A percentile compares a stretch with the other conserved stretches of the same genome.
Conservation (phyloP, 2,329 filamentous ascomycete species). For the Claviceps citrina region DNA sequence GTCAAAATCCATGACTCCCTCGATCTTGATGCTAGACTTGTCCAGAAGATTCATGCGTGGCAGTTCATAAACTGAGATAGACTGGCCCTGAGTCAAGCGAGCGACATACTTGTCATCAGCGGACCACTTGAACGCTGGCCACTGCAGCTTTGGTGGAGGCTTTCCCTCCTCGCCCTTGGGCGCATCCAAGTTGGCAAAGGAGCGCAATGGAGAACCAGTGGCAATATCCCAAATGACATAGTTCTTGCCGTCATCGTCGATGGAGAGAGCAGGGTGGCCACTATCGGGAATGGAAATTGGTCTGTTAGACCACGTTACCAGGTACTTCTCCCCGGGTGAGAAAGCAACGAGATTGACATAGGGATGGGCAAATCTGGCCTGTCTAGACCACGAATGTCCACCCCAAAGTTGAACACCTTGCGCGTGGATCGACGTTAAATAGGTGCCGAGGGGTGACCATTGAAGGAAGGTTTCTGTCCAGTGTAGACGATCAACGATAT, state of each 20-base stretch:
- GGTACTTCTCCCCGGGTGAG: constrained; percentile 80
- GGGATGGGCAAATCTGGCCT: constrained; percentile 87
- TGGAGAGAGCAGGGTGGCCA: constrained; percentile 64
- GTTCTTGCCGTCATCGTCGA: constrained; percentile 97
- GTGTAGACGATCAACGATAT: constrained; percentile 77
- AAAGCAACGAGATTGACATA: constrained; percentile 94
- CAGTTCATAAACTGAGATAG: constrained; percentile 81
- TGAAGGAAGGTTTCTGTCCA: constrained; percentile 98
- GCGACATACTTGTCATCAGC: constrained; percentile 95
- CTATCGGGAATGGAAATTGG: constrained; percentile 85
- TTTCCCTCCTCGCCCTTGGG: constrained; percentile 47
- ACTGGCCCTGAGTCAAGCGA: constrained; percentile 71
- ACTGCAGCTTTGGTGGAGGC: constrained; percentile 70
- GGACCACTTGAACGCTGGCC: constrained; percentile 99
- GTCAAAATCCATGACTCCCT: constrained; percentile 94
- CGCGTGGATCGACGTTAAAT: constrained; percentile 81
- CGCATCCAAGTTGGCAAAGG: constrained; percentile 79
- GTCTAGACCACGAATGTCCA: constrained; percentile 72
- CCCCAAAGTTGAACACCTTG: constrained; percentile 98
- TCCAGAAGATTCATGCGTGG: constrained; percentile 80
- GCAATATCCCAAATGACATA: constrained; percentile 97
- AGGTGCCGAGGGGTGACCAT: constrained; percentile 93
- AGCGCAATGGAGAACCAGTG: constrained; percentile 76
- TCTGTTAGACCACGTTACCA: constrained; percentile 92
- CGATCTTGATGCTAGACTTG: constrained; percentile 88